Percentiles rank a stretch among this genome's conserved stretches.
Conservation (phyloP, 768 basidiomycete genomes). For the Hortiboletus campestris region DNA sequence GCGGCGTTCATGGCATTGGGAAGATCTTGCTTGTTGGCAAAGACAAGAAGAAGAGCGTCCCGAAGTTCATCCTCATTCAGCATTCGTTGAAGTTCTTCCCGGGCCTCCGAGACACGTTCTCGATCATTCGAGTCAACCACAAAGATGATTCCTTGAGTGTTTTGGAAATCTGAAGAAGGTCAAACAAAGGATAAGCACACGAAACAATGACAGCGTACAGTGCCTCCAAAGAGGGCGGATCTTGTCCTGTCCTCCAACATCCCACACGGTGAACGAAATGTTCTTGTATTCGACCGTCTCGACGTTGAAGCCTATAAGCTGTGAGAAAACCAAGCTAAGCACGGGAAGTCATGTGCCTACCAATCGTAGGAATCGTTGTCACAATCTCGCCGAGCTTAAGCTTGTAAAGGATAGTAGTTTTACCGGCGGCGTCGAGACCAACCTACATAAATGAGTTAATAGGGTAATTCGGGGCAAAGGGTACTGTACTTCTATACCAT, state of each 20-base stretch:
- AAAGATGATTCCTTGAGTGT: constrained; percentile 99
- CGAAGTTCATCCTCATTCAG: constrained; percentile 99
- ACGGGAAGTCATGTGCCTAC: constrained; percentile 47
- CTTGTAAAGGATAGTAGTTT: constrained; percentile 98
- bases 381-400: constrained; percentile 99
- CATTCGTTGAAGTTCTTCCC: constrained; percentile 99
- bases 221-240: constrained; percentile 99
- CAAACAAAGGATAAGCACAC: constrained; percentile 10
- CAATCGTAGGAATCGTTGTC: constrained; percentile 99
- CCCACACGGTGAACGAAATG: constrained; percentile 99
- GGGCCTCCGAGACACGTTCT: constrained; percentile 98
- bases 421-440: constrained; percentile 98
- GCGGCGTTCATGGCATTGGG: constrained; percentile 99
- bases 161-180: constrained; percentile 87
- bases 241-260: constrained; percentile 99
- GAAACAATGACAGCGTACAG: constrained; percentile 60
- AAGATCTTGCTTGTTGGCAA: constrained; percentile 99
- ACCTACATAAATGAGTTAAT: constrained; percentile 50
- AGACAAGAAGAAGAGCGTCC: constrained; percentile 96
- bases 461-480: constrained; percentile 19
- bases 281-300: constrained; percentile 99
- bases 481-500: constrained; percentile 57
- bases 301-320: constrained; percentile 90
- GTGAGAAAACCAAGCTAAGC: constrained; percentile 9
- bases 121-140: constrained; percentile 99